Conservation (phyloP, 2,329 filamentous ascomycete genomes). For the Macroventuria anomochaeta region DNA sequence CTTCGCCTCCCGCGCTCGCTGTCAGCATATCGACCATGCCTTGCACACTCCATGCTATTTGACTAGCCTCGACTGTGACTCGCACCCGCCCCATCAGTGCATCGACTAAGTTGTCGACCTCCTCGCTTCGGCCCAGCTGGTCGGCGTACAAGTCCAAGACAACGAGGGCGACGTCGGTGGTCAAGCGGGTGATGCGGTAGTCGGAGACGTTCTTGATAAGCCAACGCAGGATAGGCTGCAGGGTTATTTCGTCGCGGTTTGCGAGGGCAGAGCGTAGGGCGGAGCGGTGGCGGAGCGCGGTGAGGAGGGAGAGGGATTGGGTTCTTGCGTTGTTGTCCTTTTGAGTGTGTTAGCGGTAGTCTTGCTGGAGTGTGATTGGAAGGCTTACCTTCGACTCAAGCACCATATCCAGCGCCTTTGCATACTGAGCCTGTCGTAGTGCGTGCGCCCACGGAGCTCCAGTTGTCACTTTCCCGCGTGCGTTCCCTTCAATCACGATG, state of each 20-base stretch:
- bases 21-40: constrained; percentile 88
- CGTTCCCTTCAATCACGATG: constrained; percentile 82
- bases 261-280: constrained; percentile 81
- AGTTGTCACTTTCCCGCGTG: constrained; percentile 67
- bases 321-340: constrained; percentile 41
- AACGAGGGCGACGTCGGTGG: constrained; percentile 81
- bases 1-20: constrained; percentile 57
- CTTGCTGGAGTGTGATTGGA: background rate
- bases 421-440: constrained; percentile 79
- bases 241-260: constrained; percentile 77
- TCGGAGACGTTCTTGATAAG: constrained; percentile 80
- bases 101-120: constrained; percentile 74
- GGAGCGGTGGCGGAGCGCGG: constrained; percentile 84
- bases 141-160: constrained; percentile 88
- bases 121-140: constrained; percentile 74
- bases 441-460: constrained; percentile 80
- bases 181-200: constrained; percentile 79
- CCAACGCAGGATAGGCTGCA: constrained; percentile 86
- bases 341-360: constrained; percentile 12
- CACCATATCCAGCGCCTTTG: constrained; percentile 78
- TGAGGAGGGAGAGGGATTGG: constrained; percentile 74
- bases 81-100: constrained; percentile 73
- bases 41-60: constrained; percentile 79
- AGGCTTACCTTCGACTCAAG: constrained; percentile 56
- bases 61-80: constrained; percentile 79